Percentiles rank a stretch among this genome's conserved stretches.
Evolutionary conservation across 2,329 filamentous ascomycete genomes (phyloP).

Genomic region (Arachnopeziza araneosa): DNA sequence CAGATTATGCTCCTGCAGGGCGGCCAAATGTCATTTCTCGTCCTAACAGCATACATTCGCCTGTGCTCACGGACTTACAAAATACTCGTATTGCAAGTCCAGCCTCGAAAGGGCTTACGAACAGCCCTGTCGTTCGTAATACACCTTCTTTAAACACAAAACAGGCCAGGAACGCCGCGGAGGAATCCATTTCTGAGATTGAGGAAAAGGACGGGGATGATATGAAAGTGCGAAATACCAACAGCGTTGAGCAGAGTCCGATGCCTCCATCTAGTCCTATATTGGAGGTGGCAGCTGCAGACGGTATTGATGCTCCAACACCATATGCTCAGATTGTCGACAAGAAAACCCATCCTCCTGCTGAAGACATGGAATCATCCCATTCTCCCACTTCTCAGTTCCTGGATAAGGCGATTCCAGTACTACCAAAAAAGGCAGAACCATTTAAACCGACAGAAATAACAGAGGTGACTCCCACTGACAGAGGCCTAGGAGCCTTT

Average conservation of each 20-base stretch:
- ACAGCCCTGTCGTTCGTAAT: constrained; percentile 22
- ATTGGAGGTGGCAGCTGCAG: no score
- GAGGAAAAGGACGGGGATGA: constrained; percentile 20
- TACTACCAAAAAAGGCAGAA: neutral
- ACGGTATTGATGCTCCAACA: no score
- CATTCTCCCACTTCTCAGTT: neutral
- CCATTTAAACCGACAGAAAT: neutral
- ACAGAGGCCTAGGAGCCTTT: neutral
- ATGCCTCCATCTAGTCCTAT: neutral
- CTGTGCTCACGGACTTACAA: constrained; percentile 13
- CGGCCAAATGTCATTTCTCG: constrained; percentile 16
- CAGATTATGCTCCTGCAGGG: constrained; percentile 13
- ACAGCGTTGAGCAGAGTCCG: neutral
- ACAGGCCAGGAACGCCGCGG: constrained; percentile 18
- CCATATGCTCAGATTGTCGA: no score
- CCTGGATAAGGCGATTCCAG: neutral
- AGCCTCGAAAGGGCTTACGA: constrained; percentile 16
- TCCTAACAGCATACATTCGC: constrained; percentile 21
- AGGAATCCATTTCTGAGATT: constrained; percentile 27
- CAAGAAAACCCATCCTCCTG: neutral
- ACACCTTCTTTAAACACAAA: constrained; percentile 20
- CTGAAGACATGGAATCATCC: neutral
- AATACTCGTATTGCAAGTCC: constrained; percentile 23
- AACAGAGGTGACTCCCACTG: neutral
- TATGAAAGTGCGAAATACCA: neutral